Evolutionary conservation across 495 filamentous ascomycete genomes (phyloP).

Genomic region (Talaromyces proteolyticus): DNA sequence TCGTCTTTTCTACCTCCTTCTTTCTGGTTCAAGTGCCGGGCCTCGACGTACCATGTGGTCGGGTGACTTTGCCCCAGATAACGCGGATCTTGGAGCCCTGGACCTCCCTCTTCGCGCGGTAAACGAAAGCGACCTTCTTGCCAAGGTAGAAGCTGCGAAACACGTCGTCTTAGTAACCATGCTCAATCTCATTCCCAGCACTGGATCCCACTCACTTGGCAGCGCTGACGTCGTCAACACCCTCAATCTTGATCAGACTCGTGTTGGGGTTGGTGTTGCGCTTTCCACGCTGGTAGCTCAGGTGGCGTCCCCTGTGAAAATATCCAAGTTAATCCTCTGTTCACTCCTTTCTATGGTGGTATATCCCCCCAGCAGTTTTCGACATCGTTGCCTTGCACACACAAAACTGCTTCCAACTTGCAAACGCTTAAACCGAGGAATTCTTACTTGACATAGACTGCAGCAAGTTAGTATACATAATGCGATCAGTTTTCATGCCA

Average conservation of each 20-base stretch:
- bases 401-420: no score
- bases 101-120: conserved; percentile 85
- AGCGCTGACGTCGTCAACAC: conserved; percentile 79
- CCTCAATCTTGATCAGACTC: conserved; percentile 92
- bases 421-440: conserved; percentile 2
- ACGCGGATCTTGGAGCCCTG: conserved; percentile 96
- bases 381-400: no score
- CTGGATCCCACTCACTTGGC: conserved; percentile 60
- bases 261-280: conserved; percentile 79
- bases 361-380: no score
- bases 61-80: conserved; percentile 98
- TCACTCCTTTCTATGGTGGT: no score
- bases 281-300: conserved; percentile 90
- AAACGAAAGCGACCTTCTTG: conserved; percentile 97
- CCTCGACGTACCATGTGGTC: conserved; percentile 83
- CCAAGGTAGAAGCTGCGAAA: conserved; percentile 72
- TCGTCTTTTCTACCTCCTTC: not conserved
- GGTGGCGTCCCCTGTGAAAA: conserved; percentile 87
- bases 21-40: no score
- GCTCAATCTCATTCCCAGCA: no score
- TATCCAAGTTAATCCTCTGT: conserved; percentile 31
- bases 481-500: no score
- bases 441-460: conserved; percentile 94
- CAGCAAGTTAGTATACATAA: conserved; percentile 16
- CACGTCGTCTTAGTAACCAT: conserved; percentile 17